These are phyloP conservation scores for Sporobolomyces phaffii DNA, from an alignment of 768 basidiomycete genomes.

Conservation along the genomic window DNA sequence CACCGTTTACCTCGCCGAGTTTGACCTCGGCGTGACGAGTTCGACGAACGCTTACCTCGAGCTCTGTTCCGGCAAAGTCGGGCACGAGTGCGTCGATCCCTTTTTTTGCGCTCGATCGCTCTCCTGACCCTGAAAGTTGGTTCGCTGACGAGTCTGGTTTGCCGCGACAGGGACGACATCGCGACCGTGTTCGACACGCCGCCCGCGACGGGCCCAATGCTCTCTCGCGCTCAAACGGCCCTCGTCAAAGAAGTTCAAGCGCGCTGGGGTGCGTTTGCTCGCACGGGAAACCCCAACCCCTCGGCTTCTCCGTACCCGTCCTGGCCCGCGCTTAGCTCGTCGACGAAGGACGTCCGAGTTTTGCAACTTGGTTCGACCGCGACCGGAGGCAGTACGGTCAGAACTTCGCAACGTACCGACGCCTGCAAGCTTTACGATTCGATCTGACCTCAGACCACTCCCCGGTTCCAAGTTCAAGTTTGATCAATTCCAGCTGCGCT, in stretches of 20 bases:
- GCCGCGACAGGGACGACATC: constrained; percentile 58
- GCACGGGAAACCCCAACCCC: constrained; percentile 58
- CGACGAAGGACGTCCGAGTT: constrained; percentile 56
- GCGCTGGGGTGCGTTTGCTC: constrained; percentile 63
- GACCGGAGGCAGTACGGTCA: constrained; percentile 1
- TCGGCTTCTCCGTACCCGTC: constrained; percentile 29
- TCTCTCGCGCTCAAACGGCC: constrained; percentile 43
- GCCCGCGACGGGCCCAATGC: too few relatives aligned
- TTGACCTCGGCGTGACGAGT: constrained; percentile 14
- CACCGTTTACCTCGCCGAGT: constrained; percentile 23
- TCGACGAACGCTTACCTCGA: neutral
- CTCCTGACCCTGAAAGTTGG: too few relatives aligned
- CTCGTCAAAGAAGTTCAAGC: constrained; percentile 63
- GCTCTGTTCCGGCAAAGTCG: constrained; percentile 23
- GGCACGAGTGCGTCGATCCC: constrained; percentile 11
- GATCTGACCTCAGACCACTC: too few relatives aligned
- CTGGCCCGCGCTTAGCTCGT: constrained; percentile 54
- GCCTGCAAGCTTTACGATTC: constrained; percentile 13
- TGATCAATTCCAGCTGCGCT: too few relatives aligned
- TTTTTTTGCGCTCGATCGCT: too few relatives aligned
- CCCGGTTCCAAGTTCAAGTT: too few relatives aligned
- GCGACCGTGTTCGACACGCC: constrained; percentile 54
- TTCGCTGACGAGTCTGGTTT: too few relatives aligned
- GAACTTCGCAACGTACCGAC: neutral
- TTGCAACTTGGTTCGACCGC: constrained; percentile 53